Evolutionary conservation across 257 asterid genomes (phyloP).

Genomic region (Solanum chmielewskii): DNA sequence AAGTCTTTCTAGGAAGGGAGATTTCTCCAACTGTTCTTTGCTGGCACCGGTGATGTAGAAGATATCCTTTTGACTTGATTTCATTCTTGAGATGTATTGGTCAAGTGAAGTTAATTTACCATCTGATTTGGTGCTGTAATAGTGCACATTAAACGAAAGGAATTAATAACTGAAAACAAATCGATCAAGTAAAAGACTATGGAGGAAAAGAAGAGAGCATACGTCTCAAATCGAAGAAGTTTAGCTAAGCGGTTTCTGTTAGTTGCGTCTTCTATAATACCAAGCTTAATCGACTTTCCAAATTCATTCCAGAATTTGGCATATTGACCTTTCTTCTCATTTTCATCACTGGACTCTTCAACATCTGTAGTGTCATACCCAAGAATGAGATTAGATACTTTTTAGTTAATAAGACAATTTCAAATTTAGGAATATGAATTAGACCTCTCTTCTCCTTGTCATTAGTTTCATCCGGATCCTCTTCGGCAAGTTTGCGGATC

Average conservation of each 20-base stretch:
- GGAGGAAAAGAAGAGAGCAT: slow-evolving; percentile 4
- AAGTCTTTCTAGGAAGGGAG: slow-evolving; percentile 94
- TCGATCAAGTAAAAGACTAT: background rate
- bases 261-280: slow-evolving; percentile 83
- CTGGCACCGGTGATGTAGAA: slow-evolving; percentile 86
- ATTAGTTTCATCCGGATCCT: slow-evolving; percentile 83
- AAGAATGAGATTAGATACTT: background rate
- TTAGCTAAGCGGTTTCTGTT: slow-evolving; percentile 85
- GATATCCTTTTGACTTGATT: slow-evolving; percentile 87
- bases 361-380: slow-evolving; percentile 29
- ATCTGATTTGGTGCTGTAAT: slow-evolving; percentile 68
- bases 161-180: background rate
- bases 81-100: slow-evolving; percentile 92
- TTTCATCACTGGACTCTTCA: slow-evolving; percentile 61
- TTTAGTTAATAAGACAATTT: background rate
- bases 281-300: slow-evolving; percentile 92
- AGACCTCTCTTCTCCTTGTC: slow-evolving; percentile 62
- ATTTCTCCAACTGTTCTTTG: slow-evolving; percentile 93
- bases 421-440: background rate
- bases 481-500: slow-evolving; percentile 92
- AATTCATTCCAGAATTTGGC: slow-evolving; percentile 86
- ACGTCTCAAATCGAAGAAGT: slow-evolving; percentile 87
- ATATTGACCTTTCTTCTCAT: slow-evolving; percentile 85
- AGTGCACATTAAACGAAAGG: background rate
- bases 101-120: slow-evolving; percentile 89